Percentiles rank a stretch among this genome's conserved stretches.
phyloP scores from a whole-genome alignment of 257 asterid species.

The Nemophila menziesii region DNA sequence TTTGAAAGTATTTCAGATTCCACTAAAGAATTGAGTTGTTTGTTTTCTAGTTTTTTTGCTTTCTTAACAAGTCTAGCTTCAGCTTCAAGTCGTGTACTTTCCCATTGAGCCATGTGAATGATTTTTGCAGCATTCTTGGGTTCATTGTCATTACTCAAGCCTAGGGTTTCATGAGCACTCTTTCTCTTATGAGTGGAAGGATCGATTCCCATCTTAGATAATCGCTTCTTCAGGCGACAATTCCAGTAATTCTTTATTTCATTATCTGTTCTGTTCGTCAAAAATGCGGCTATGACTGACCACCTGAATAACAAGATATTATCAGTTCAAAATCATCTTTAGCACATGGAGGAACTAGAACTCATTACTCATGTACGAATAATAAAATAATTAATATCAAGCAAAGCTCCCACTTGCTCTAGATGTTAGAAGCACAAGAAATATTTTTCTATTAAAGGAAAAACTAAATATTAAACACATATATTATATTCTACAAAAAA shows the following conservation, averaged over 20 bases:
- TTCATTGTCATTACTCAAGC: background rate
- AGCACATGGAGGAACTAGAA: too few relatives aligned
- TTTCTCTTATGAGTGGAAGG: background rate
- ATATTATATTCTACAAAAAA: too few relatives aligned
- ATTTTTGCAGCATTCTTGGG: background rate
- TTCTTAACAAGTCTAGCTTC: background rate
- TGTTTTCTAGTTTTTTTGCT: background rate
- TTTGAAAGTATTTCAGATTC: background rate
- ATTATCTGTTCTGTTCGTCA: background rate
- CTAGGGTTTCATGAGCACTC: background rate
- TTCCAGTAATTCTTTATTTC: background rate
- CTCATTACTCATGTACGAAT: too few relatives aligned
- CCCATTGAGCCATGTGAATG: constrained; percentile 1
- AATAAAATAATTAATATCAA: too few relatives aligned
- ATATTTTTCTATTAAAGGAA: too few relatives aligned
- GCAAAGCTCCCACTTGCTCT: too few relatives aligned
- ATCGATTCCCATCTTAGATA: background rate
- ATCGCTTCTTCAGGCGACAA: background rate
- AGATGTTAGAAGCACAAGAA: too few relatives aligned
- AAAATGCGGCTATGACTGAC: background rate
- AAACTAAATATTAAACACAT: too few relatives aligned
- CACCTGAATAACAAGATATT: background rate
- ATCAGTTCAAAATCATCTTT: too few relatives aligned
- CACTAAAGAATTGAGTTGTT: background rate
- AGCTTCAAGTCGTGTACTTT: background rate